Conservation (phyloP, 2,329 filamentous ascomycete genomes). For the Fusarium brevicatenulatum region DNA sequence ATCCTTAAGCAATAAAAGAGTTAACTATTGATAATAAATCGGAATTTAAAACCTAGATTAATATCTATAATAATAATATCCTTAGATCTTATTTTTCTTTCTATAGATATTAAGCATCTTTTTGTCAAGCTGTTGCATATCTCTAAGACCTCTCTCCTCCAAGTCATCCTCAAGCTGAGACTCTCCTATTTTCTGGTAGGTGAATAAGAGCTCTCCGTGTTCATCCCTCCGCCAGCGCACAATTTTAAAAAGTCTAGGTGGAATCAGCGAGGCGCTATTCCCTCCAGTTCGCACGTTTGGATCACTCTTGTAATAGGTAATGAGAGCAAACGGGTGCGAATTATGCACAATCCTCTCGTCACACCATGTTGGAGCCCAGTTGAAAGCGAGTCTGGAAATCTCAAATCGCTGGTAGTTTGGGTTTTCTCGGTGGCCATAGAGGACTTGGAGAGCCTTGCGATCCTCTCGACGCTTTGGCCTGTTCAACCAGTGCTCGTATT, state of each 20-base stretch:
- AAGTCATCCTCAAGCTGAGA: neutral
- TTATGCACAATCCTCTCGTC: neutral
- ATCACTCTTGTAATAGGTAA: neutral
- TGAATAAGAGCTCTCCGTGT: neutral
- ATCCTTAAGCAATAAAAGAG: too few species aligned
- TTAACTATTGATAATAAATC: too few species aligned
- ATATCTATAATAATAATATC: neutral
- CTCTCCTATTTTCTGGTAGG: neutral
- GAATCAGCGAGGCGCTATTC: neutral
- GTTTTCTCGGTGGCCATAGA: neutral
- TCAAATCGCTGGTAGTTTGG: neutral
- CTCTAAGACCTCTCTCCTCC: neutral
- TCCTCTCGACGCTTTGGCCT: neutral
- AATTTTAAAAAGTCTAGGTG: neutral
- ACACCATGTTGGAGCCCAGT: neutral
- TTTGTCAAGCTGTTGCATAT: neutral
- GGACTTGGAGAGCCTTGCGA: neutral
- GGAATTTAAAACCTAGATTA: too few species aligned
- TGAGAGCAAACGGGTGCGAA: neutral
- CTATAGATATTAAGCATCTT: neutral
- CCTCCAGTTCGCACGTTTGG: neutral
- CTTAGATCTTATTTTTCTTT: neutral
- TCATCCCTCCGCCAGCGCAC: neutral
- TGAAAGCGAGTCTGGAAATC: neutral
- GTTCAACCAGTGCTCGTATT: neutral